Percentiles rank a stretch among this genome's conserved stretches.
Evolutionary conservation across 176 grass and related monocot species (phyloP).

Genomic region (Rhynchospora tenuis): DNA sequence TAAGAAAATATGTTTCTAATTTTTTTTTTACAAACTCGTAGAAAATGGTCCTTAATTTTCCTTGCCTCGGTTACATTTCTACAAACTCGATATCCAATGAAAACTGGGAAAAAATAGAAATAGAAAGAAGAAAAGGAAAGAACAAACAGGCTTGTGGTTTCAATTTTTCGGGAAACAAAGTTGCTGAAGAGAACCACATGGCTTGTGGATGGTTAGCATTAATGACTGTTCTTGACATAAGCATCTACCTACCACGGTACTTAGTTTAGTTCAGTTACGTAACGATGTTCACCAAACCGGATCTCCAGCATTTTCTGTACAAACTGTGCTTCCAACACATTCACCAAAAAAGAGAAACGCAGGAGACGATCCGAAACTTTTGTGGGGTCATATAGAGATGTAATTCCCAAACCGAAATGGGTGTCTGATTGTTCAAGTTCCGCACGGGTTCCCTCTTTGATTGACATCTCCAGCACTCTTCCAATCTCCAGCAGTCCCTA

Average conservation of each 20-base stretch:
- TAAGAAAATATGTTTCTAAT: no score
- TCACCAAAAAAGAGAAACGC: background rate
- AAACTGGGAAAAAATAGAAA: background rate
- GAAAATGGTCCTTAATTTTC: no score
- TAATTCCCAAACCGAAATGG: background rate
- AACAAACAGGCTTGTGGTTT: background rate
- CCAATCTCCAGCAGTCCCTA: background rate
- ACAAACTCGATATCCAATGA: background rate
- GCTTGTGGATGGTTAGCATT: background rate
- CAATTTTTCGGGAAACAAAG: slow-evolving; percentile 4
- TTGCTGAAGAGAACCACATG: background rate
- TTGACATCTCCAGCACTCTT: background rate
- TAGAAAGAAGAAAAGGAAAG: background rate
- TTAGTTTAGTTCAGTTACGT: background rate
- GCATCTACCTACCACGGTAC: background rate
- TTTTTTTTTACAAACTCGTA: no score
- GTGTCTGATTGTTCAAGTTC: background rate
- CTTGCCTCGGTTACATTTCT: background rate
- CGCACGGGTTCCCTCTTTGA: background rate
- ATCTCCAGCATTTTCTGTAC: background rate
- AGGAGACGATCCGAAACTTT: background rate
- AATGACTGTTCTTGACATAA: background rate
- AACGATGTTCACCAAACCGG: background rate
- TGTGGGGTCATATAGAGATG: background rate
- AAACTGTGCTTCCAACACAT: background rate